Percentiles rank a stretch among this genome's conserved stretches.
Conservation (phyloP, 352 stramenopile genomes). For the Phytophthora crassamura region DNA sequence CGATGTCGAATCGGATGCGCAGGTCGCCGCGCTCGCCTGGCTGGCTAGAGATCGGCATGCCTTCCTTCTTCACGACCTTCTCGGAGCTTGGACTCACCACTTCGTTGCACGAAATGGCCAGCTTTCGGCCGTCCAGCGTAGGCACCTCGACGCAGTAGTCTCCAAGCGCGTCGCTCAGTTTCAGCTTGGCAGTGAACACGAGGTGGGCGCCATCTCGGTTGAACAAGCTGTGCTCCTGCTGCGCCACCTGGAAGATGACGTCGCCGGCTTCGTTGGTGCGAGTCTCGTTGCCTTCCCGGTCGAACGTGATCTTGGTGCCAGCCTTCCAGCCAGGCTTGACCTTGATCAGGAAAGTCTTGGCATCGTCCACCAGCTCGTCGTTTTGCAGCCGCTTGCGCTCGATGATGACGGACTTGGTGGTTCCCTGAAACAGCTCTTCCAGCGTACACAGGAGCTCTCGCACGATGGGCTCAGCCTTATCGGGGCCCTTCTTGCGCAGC, state of each 20-base stretch:
- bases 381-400: slow-evolving; percentile 82
- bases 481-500: slow-evolving; percentile 70
- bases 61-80: slow-evolving; percentile 93
- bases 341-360: slow-evolving; percentile 89
- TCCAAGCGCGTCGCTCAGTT: slow-evolving; percentile 95
- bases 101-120: slow-evolving; percentile 93
- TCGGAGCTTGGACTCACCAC: slow-evolving; percentile 92
- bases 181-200: slow-evolving; percentile 93
- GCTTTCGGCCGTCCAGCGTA: slow-evolving; percentile 95
- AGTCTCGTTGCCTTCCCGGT: slow-evolving; percentile 91
- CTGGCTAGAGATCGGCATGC: slow-evolving; percentile 91
- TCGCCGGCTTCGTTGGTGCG: slow-evolving; percentile 94
- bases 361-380: slow-evolving; percentile 78
- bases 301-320: slow-evolving; percentile 96
- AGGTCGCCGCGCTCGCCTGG: slow-evolving; percentile 89
- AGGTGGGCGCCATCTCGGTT: slow-evolving; percentile 93
- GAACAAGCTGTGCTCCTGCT: slow-evolving; percentile 87
- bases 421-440: slow-evolving; percentile 92
- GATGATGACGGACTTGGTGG: slow-evolving; percentile 90
- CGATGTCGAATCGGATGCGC: slow-evolving; percentile 95
- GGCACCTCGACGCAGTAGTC: slow-evolving; percentile 95
- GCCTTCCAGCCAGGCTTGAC: slow-evolving; percentile 95
- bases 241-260: slow-evolving; percentile 93
- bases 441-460: slow-evolving; percentile 81
- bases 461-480: slow-evolving; percentile 81